phyloP scores from a whole-genome alignment of 371 early-diverging fungal species.

The Capillidium heterosporum region DNA sequence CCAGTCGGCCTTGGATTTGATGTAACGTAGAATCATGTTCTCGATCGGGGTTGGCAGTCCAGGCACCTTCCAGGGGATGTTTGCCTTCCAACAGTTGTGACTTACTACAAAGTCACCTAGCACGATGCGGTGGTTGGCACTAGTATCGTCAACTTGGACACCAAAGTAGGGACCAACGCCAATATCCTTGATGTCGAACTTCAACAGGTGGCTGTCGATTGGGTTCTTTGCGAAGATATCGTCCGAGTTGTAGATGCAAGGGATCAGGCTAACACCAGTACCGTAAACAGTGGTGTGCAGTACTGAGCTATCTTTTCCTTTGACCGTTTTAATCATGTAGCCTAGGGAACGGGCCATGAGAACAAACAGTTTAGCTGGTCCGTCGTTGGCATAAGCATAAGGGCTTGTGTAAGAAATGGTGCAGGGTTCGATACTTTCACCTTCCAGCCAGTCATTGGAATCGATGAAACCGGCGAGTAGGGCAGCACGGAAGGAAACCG shows the following conservation, averaged over 20 bases:
- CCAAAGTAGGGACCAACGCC: not conserved
- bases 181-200: not conserved
- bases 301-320: no score
- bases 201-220: not conserved
- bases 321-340: no score
- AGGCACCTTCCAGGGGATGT: constrained; percentile 97
- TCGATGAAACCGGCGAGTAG: not conserved
- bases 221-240: not conserved
- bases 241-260: not conserved
- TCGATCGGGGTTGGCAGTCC: constrained; percentile 94
- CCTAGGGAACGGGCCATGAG: no score
- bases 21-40: constrained; percentile 95
- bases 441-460: no score
- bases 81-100: constrained; percentile 88
- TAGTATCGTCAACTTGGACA: not conserved
- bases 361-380: no score
- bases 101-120: not conserved
- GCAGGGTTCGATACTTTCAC: no score
- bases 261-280: not conserved
- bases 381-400: no score
- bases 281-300: not conserved
- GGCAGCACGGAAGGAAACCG: not conserved
- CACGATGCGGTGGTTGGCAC: not conserved
- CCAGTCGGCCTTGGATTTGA: constrained; percentile 98
- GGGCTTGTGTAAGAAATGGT: no score